Evolutionary conservation across 1,284 basidiomycete genomes (phyloP).

Genomic region (Leccinum olivaceoglutinosum): DNA sequence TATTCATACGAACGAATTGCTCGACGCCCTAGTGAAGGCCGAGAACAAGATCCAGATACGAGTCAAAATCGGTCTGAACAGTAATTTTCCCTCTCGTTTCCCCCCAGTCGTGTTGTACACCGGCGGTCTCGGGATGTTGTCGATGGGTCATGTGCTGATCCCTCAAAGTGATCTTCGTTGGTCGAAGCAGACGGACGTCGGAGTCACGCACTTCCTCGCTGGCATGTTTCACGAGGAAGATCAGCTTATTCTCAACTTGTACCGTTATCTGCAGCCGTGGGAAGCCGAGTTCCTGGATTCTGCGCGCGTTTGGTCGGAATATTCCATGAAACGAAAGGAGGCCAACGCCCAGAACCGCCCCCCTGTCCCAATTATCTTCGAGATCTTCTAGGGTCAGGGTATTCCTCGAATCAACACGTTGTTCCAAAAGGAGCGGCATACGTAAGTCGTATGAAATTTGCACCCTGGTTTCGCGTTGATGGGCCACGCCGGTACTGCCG

Average conservation of each 20-base stretch:
- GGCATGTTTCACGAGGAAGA: constrained; percentile 96
- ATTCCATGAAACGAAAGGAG: constrained; percentile 99
- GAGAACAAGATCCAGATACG: constrained; percentile 99
- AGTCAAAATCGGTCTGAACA: constrained; percentile 98
- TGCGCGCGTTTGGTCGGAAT: constrained; percentile 98
- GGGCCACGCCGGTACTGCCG: too few relatives aligned
- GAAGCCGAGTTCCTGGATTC: constrained; percentile 98
- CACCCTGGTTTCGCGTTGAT: too few relatives aligned
- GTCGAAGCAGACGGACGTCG: constrained; percentile 98
- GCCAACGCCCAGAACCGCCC: constrained; percentile 94
- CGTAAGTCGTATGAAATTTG: too few relatives aligned
- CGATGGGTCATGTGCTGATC: constrained; percentile 98
- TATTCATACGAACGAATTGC: constrained; percentile 93
- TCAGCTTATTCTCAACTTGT: constrained; percentile 40
- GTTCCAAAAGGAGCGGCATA: too few relatives aligned
- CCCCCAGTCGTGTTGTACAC: constrained; percentile 97
- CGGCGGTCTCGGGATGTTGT: constrained; percentile 98
- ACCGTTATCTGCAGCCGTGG: constrained; percentile 98
- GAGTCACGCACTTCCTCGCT: constrained; percentile 94
- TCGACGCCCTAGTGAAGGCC: constrained; percentile 92
- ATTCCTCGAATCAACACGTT: too few relatives aligned
- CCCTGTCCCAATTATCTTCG: too few relatives aligned
- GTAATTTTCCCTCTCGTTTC: constrained; percentile 99
- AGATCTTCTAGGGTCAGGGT: too few relatives aligned
- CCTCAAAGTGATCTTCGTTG: constrained; percentile 96